Conservation (phyloP, 75 land plant species). For the Cunninghamia lanceolata region DNA sequence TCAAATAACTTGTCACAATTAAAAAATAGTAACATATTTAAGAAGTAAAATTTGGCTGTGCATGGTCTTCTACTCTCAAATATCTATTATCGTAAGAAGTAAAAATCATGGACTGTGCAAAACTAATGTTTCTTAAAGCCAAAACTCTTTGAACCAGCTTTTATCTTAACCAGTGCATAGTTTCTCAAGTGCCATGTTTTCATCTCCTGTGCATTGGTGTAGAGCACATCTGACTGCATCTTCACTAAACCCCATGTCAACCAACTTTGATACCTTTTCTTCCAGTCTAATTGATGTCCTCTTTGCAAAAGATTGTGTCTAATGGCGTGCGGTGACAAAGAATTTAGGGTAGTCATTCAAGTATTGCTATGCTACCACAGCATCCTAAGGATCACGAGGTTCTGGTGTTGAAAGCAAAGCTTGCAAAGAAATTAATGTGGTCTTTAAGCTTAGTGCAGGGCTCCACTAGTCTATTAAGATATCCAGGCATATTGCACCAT, state of each 20-base stretch:
- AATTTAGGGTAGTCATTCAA: slow-evolving; percentile 15
- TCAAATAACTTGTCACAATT: too few species aligned
- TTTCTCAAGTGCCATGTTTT: not conserved
- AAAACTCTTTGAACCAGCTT: too few species aligned
- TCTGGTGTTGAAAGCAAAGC: slow-evolving; percentile 94
- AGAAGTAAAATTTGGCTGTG: too few species aligned
- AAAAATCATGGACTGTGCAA: too few species aligned
- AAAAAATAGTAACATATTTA: too few species aligned
- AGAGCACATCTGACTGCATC: not conserved
- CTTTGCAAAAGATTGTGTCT: slow-evolving; percentile 93
- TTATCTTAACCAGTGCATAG: not conserved
- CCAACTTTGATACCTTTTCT: slow-evolving; percentile 59
- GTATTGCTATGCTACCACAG: slow-evolving; percentile 93
- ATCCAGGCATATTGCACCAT: slow-evolving; percentile 96
- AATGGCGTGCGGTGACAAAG: slow-evolving; percentile 78
- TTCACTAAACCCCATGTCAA: not conserved
- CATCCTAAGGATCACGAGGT: slow-evolving; percentile 97
- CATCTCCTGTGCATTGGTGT: not conserved
- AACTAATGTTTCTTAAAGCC: too few species aligned
- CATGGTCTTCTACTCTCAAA: too few species aligned
- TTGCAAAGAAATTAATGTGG: slow-evolving; percentile 89
- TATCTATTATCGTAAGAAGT: too few species aligned
- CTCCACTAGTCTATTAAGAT: slow-evolving; percentile 96
- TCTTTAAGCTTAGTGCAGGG: slow-evolving; percentile 89
- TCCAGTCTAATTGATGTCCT: slow-evolving; percentile 59